Evolutionary conservation across 257 asterid genomes (phyloP), one percentile per base, ranked within the genome.

Genomic region (Rauvolfia tetraphylla): DNA sequence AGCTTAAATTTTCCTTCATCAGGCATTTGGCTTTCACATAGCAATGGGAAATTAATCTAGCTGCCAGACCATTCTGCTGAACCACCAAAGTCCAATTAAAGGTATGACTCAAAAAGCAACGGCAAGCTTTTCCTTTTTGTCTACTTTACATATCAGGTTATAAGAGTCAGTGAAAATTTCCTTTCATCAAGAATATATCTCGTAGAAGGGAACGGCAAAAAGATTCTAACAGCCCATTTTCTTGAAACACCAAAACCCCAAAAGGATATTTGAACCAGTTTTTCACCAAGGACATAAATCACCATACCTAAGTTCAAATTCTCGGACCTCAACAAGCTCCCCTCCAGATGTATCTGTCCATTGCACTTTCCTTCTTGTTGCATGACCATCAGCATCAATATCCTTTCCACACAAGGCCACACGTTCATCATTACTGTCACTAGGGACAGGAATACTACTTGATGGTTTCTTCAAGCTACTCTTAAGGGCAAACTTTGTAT

Each of bases 311-410:
- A 87, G 91, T 86, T 91, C 98, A 78, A 93, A 95, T 84, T 93
- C 99, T 76, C 90, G 96, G 67, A 95, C 88, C 89, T 93, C 93
- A 68, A 81, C 84, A 79, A 95, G 98, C 79, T 95, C 97, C 53
- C 95, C 97, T 72, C 99, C 98, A 4, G 75, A 78, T 71, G 88
- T 78, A 88, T 95, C 99, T 2, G 90, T 91, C 99, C 99, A 95
- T 81, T 89, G 96, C 77, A 95, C 99, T 82, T 86, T 90, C 91
- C 96, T 91, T 84, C 81, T 83, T 79, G 82, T 91, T 69, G 20
- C 82, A 78, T 75, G 90, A 79, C 80, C 81, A 75, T 79, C 69
- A 76, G 62, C 74, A 76, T 84, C 86, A 69, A 61, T 68, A 59
- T 80, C 80, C 78, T 79, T 82, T 66, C 83, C 89, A 56, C 79